Conservation (phyloP, 73 alveolate genomes). For the Paramecium sonneborni region DNA sequence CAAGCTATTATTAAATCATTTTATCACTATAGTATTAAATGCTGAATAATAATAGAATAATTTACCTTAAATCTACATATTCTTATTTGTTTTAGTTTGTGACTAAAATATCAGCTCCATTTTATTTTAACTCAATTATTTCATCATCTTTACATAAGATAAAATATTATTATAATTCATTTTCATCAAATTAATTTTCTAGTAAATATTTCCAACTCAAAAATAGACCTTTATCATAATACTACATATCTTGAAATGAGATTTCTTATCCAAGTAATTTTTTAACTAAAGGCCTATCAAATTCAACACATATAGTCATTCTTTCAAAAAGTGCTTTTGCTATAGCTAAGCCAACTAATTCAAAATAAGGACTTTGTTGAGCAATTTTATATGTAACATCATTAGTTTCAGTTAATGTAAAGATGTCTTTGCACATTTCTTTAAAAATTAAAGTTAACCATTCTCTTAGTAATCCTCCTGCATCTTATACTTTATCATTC, state of each 20-base stretch:
- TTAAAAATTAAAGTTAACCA: slow-evolving; percentile 64
- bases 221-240: slow-evolving; percentile 64
- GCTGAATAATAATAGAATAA: not conserved
- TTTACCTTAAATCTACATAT: slow-evolving; percentile 36
- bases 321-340: slow-evolving; percentile 92
- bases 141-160: slow-evolving; percentile 45
- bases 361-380: slow-evolving; percentile 55
- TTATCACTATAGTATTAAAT: slow-evolving; percentile 13
- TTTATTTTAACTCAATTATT: slow-evolving; percentile 7
- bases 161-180: slow-evolving; percentile 33
- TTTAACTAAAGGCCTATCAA: slow-evolving; percentile 81
- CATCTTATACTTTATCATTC: slow-evolving; percentile 75
- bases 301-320: slow-evolving; percentile 85
- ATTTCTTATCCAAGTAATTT: slow-evolving; percentile 82
- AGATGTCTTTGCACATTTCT: slow-evolving; percentile 55
- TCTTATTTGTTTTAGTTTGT: not conserved
- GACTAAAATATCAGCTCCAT: slow-evolving; percentile 38
- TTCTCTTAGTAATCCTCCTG: slow-evolving; percentile 75
- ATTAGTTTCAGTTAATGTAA: slow-evolving; percentile 54
- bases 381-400: slow-evolving; percentile 66
- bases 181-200: slow-evolving; percentile 10
- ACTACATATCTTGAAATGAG: slow-evolving; percentile 74
- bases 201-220: slow-evolving; percentile 39
- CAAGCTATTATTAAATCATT: not conserved
- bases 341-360: slow-evolving; percentile 87